A percentile compares a stretch with the other conserved stretches of the same genome.
Conservation (phyloP, 495 filamentous ascomycete species). For the Aspergillus carlsbadensis region DNA sequence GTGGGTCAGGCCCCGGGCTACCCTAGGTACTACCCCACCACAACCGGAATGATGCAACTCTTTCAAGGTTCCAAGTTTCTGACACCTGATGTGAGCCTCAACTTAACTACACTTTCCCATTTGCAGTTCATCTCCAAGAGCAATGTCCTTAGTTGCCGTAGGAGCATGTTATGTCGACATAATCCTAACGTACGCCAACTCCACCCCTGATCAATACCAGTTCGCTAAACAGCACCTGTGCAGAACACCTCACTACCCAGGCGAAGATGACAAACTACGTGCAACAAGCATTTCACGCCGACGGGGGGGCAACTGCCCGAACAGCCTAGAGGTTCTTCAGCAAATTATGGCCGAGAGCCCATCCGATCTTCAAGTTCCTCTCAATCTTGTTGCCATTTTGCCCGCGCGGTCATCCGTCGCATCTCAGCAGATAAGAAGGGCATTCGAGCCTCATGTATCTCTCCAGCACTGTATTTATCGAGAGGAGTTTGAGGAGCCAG, state of each 20-base stretch:
- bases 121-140: no score
- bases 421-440: conserved; percentile 36
- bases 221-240: conserved; percentile 1
- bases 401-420: conserved; percentile 40
- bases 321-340: conserved; percentile 66
- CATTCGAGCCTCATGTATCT: conserved; percentile 44
- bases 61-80: no score
- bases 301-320: conserved; percentile 70
- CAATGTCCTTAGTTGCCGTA: conserved; percentile 50
- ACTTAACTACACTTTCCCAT: no score
- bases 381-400: conserved; percentile 45
- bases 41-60: no score
- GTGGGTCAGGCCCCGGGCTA: no score
- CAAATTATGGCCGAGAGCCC: conserved; percentile 46
- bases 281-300: conserved; percentile 57
- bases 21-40: no score
- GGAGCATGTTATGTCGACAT: conserved; percentile 70
- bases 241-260: conserved; percentile 65
- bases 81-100: no score
- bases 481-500: conserved; percentile 51
- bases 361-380: conserved; percentile 8
- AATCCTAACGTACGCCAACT: conserved; percentile 57
- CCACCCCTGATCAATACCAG: conserved; percentile 4
- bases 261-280: conserved; percentile 70
- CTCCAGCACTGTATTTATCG: conserved; percentile 60